Conservation (phyloP, 805 yeast species). For the Suhomyces xylopsoci region DNA sequence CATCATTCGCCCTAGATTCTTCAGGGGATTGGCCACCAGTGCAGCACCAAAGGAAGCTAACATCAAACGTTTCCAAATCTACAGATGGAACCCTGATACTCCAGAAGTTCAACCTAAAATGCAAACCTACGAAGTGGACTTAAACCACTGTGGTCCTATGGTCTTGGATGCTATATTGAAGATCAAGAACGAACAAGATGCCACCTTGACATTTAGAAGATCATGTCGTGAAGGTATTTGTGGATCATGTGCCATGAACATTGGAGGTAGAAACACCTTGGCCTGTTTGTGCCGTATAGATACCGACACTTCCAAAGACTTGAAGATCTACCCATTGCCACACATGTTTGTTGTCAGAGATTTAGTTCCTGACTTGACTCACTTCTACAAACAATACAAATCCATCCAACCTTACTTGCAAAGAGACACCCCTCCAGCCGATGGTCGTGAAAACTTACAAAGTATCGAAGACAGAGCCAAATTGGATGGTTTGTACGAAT, state of each 20-base stretch:
- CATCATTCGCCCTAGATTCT: constrained; percentile 15
- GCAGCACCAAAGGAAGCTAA: constrained; percentile 47
- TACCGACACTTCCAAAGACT: constrained; percentile 65
- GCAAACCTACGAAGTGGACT: constrained; percentile 79
- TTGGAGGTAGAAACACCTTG: constrained; percentile 94
- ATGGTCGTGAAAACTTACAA: constrained; percentile 92
- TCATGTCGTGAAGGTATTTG: constrained; percentile 99
- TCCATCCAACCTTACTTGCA: constrained; percentile 96
- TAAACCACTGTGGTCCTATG: constrained; percentile 96
- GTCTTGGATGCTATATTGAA: constrained; percentile 90
- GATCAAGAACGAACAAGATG: constrained; percentile 94
- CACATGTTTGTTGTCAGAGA: constrained; percentile 98
- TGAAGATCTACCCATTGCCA: constrained; percentile 93
- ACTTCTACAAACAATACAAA: constrained; percentile 97
- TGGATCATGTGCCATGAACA: constrained; percentile 99
- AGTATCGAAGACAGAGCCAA: constrained; percentile 90
- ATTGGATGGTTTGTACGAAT: constrained; percentile 94
- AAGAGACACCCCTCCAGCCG: constrained; percentile 73
- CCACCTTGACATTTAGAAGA: constrained; percentile 94
- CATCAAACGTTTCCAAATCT: constrained; percentile 82
- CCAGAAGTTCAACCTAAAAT: constrained; percentile 89
- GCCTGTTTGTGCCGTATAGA: constrained; percentile 96
- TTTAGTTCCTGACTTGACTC: constrained; percentile 95
- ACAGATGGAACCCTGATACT: constrained; percentile 97
- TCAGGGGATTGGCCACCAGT: constrained; percentile 47